Percentiles rank a stretch among this genome's conserved stretches.
Evolutionary conservation across 495 filamentous ascomycete genomes (phyloP).

Genomic region (Penicillium taxi): DNA sequence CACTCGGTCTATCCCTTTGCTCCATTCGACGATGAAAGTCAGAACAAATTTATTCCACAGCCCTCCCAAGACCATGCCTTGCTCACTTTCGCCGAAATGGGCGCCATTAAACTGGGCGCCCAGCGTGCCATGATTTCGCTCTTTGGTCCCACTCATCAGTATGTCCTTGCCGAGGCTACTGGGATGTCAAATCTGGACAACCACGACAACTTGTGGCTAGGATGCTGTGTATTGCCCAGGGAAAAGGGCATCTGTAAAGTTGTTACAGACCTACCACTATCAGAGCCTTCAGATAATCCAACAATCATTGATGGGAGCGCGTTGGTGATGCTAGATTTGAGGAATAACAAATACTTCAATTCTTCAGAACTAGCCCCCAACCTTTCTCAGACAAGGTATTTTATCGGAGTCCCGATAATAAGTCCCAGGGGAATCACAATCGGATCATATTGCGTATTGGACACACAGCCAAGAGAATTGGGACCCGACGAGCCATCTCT

Average conservation of each 20-base stretch:
- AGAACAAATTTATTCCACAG: constrained; percentile 7
- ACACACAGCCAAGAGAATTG: constrained; percentile 30
- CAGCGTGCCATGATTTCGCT: constrained; percentile 50
- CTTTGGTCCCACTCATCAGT: constrained; percentile 46
- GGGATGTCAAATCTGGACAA: constrained; percentile 37
- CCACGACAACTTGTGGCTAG: constrained; percentile 30
- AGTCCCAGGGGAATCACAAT: constrained; percentile 50
- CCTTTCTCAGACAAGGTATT: constrained; percentile 36
- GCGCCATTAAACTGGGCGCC: constrained; percentile 42
- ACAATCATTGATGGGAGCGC: no score
- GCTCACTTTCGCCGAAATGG: constrained; percentile 54
- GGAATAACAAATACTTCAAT: constrained; percentile 17
- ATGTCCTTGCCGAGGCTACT: constrained; percentile 54
- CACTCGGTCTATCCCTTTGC: not conserved
- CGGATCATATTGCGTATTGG: constrained; percentile 53
- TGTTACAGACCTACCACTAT: constrained; percentile 11
- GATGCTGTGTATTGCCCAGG: constrained; percentile 36
- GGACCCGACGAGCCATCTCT: constrained; percentile 12
- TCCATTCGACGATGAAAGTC: constrained; percentile 13
- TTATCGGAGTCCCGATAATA: constrained; percentile 52
- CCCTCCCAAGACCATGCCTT: constrained; percentile 47
- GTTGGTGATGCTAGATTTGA: constrained; percentile 12
- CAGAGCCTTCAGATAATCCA: no score
- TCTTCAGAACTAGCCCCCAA: not conserved
- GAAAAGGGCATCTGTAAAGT: constrained; percentile 38